Conservation (phyloP, 192 early-diverging fungal species). For the Fimicolochytrium jonesii region DNA sequence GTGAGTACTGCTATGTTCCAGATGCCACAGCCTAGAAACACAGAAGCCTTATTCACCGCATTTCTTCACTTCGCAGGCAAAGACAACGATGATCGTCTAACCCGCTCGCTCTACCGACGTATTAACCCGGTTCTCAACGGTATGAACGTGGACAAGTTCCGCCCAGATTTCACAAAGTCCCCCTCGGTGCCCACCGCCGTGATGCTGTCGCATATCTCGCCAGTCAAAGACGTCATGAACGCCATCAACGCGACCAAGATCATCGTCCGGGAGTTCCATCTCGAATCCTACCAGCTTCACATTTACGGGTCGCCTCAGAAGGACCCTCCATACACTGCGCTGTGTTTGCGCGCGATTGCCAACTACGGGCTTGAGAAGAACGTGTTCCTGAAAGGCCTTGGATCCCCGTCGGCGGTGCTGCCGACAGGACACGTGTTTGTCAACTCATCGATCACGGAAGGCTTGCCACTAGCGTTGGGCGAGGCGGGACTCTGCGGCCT, state of each 20-base stretch:
- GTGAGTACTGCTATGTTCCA: too few species aligned
- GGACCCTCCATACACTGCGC: constrained; percentile 39
- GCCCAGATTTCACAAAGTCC: constrained; percentile 26
- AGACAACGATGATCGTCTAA: too few species aligned
- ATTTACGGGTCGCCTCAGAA: constrained; percentile 44
- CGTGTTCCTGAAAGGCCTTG: constrained; percentile 39
- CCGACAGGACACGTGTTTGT: constrained; percentile 46
- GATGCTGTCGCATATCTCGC: constrained; percentile 45
- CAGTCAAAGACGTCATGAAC: constrained; percentile 45
- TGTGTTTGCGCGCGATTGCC: constrained; percentile 30
- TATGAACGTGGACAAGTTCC: constrained; percentile 40
- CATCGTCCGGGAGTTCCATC: constrained; percentile 44
- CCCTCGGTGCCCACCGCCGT: constrained; percentile 27
- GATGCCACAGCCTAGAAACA: too few species aligned
- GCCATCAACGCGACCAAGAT: constrained; percentile 38
- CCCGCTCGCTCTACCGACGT: too few species aligned
- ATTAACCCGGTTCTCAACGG: constrained; percentile 43
- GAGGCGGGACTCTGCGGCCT: constrained; percentile 36
- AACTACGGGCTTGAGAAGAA: constrained; percentile 28
- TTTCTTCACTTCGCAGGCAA: too few species aligned
- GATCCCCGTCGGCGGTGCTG: constrained; percentile 34
- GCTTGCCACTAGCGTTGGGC: constrained; percentile 31
- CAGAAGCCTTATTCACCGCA: too few species aligned
- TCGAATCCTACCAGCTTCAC: constrained; percentile 32
- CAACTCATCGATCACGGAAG: constrained; percentile 44